phyloP scores from a whole-genome alignment of 495 filamentous ascomycete genomes.

The Penicillium goetzii region DNA sequence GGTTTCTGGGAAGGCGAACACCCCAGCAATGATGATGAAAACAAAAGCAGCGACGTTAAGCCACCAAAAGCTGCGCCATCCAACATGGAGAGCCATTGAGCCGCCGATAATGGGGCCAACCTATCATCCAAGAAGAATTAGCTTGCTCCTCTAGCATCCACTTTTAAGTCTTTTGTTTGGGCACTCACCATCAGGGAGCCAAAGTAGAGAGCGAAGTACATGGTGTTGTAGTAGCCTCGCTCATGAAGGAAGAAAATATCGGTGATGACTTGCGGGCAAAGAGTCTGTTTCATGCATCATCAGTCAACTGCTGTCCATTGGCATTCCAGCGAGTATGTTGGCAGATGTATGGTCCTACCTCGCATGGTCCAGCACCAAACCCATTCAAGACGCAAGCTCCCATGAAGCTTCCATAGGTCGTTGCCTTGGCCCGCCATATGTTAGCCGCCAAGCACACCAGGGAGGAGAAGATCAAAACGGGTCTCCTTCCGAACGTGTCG shows the following conservation, averaged over 20 bases:
- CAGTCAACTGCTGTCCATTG: not conserved
- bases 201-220: constrained; percentile 62
- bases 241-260: constrained; percentile 72
- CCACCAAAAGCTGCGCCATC: constrained; percentile 63
- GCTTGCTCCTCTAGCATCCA: not conserved
- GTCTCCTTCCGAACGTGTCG: constrained; percentile 60
- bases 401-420: constrained; percentile 62
- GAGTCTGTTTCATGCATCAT: constrained; percentile 39
- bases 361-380: constrained; percentile 57
- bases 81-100: constrained; percentile 57
- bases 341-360: not conserved
- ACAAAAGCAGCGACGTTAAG: constrained; percentile 55
- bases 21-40: constrained; percentile 47
- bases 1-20: constrained; percentile 65
- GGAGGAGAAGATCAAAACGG: constrained; percentile 60
- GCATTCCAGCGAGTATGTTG: too few species aligned
- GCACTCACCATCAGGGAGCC: constrained; percentile 44
- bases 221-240: constrained; percentile 65
- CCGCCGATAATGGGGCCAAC: constrained; percentile 62
- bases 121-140: constrained; percentile 2
- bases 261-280: constrained; percentile 65
- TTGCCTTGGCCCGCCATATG: constrained; percentile 63
- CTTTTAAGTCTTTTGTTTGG: too few species aligned
- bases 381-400: constrained; percentile 64
- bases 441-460: constrained; percentile 58